Evolutionary conservation across 2,329 filamentous ascomycete genomes (phyloP).

Genomic region (Ceratocystis eucalypticola): DNA sequence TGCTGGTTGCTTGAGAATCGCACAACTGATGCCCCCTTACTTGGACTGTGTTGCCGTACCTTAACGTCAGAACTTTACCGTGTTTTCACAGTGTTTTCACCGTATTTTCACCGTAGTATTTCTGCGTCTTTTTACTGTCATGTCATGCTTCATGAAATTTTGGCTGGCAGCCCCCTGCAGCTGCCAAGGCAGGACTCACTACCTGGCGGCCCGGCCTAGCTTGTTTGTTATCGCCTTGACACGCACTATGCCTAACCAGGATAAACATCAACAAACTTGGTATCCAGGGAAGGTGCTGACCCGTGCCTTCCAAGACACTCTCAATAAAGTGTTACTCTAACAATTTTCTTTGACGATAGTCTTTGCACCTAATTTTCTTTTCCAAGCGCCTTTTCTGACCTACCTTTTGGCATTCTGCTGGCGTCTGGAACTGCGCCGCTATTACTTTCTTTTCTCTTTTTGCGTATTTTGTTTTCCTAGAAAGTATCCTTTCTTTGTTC

Average conservation of each 20-base stretch:
- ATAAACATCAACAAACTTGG: conserved; percentile 13
- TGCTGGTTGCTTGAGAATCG: background rate
- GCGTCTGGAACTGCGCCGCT: background rate
- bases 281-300: conserved; percentile 10
- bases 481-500: conserved; percentile 14
- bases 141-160: no score
- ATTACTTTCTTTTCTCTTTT: background rate
- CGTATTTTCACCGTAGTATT: background rate
- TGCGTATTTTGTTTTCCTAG: conserved; percentile 14
- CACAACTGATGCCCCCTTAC: background rate
- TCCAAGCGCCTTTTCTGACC: background rate
- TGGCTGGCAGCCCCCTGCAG: background rate
- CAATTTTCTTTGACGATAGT: background rate
- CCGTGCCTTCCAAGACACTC: background rate
- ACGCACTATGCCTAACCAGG: conserved; percentile 6
- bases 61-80: background rate
- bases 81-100: background rate
- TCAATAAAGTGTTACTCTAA: background rate
- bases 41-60: background rate
- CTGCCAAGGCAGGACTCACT: background rate
- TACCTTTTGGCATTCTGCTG: background rate
- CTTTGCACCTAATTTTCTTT: background rate
- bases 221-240: conserved; percentile 9
- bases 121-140: no score
- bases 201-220: background rate